phyloP scores from a whole-genome alignment of 306 rosid species.

The Quercus berberidifolia region DNA sequence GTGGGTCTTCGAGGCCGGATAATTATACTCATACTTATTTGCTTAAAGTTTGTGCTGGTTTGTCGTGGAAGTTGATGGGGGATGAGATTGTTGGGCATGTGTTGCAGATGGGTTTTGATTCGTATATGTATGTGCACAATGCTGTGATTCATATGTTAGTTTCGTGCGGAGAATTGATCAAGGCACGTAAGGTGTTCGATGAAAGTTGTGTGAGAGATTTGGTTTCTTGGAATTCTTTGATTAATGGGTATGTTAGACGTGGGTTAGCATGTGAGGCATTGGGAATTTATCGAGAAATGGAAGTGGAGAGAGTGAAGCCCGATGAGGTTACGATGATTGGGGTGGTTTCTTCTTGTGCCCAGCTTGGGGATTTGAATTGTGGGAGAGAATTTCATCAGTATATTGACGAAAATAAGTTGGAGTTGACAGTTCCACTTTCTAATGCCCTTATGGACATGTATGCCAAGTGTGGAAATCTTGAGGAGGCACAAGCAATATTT shows the following conservation, averaged over 20 bases:
- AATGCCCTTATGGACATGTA: conserved; percentile 85
- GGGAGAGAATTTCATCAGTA: conserved; percentile 54
- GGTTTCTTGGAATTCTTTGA: conserved; percentile 84
- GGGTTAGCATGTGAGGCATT: conserved; percentile 61
- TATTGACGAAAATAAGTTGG: conserved; percentile 36
- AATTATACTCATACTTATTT: conserved; percentile 62
- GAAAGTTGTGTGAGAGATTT: conserved; percentile 61
- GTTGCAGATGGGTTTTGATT: conserved; percentile 55
- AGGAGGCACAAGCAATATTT: conserved; percentile 46
- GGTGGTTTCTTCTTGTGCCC: conserved; percentile 69
- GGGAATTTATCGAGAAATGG: conserved; percentile 49
- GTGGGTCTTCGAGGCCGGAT: conserved; percentile 46
- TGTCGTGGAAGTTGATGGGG: conserved; percentile 37
- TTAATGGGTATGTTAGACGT: conserved; percentile 62
- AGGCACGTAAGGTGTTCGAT: conserved; percentile 58
- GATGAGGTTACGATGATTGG: conserved; percentile 81
- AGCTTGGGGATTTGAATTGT: conserved; percentile 51
- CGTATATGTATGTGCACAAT: conserved; percentile 64
- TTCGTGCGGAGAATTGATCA: conserved; percentile 44
- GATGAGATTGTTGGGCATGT: conserved; percentile 58
- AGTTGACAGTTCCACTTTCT: conserved; percentile 56
- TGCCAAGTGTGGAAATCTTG: conserved; percentile 61
- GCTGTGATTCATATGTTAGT: conserved; percentile 56
- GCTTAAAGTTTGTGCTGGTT: conserved; percentile 61
- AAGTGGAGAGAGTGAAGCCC: conserved; percentile 50